phyloP scores from a whole-genome alignment of 129 eudicot species.

The Gnaphalium uliginosum region DNA sequence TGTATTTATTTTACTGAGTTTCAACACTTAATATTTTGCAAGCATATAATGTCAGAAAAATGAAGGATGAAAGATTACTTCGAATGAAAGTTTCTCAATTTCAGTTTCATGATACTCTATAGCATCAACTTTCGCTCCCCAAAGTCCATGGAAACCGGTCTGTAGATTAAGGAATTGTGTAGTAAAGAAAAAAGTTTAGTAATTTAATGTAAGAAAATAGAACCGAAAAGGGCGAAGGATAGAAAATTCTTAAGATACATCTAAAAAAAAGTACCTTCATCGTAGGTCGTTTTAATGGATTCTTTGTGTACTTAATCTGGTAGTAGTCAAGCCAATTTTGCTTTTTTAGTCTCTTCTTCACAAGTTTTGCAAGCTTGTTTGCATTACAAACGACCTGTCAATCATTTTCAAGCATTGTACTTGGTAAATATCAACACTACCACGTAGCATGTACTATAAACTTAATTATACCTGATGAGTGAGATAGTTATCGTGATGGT shows the following conservation, averaged over 20 bases:
- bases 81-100: slow-evolving; percentile 64
- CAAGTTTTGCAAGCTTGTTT: slow-evolving; percentile 87
- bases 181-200: neutral
- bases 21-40: neutral
- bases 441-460: neutral
- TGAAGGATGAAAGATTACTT: slow-evolving; percentile 43
- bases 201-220: slow-evolving; percentile 15
- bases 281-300: slow-evolving; percentile 64
- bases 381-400: slow-evolving; percentile 86
- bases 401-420: slow-evolving; percentile 16
- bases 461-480: slow-evolving; percentile 65
- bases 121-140: slow-evolving; percentile 86
- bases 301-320: slow-evolving; percentile 69
- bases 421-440: neutral
- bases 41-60: neutral
- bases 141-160: slow-evolving; percentile 92
- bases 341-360: slow-evolving; percentile 67
- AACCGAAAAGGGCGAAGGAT: neutral
- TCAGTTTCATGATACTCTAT: slow-evolving; percentile 67
- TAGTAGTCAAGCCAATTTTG: slow-evolving; percentile 97
- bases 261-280: slow-evolving; percentile 55
- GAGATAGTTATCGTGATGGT: slow-evolving; percentile 92
- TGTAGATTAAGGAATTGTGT: slow-evolving; percentile 20
- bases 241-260: neutral
- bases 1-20: neutral